Conservation (phyloP, 371 early-diverging fungal genomes). For the Mortierella sp. region DNA sequence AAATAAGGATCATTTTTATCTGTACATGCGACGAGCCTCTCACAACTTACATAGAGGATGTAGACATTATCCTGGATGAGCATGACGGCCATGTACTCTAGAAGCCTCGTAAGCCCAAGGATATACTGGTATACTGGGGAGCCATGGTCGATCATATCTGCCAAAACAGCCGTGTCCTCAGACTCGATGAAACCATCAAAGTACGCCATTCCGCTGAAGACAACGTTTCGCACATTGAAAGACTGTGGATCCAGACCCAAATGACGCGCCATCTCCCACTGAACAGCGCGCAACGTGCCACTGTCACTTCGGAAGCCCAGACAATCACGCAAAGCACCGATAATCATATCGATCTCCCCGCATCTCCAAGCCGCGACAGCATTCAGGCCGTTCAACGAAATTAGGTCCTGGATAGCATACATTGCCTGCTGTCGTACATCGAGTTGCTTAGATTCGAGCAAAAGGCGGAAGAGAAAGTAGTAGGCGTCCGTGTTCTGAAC, state of each 20-base stretch:
- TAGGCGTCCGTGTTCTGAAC: slow-evolving; percentile 53
- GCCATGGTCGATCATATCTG: slow-evolving; percentile 47
- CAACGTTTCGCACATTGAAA: slow-evolving; percentile 11
- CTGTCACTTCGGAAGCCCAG: slow-evolving; percentile 8
- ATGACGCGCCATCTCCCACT: slow-evolving; percentile 26
- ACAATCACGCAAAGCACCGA: slow-evolving; percentile 26
- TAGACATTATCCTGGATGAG: slow-evolving; percentile 53
- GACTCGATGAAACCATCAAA: slow-evolving; percentile 48
- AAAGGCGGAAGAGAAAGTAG: slow-evolving; percentile 50
- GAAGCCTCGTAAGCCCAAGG: slow-evolving; percentile 40
- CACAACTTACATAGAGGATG: slow-evolving; percentile 45
- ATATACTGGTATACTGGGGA: slow-evolving; percentile 54
- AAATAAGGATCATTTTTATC: background rate
- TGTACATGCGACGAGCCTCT: background rate
- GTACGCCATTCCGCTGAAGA: slow-evolving; percentile 20
- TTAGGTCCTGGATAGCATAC: slow-evolving; percentile 53
- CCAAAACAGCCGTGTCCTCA: slow-evolving; percentile 47
- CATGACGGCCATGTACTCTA: slow-evolving; percentile 56
- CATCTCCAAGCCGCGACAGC: slow-evolving; percentile 56
- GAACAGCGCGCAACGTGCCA: slow-evolving; percentile 24
- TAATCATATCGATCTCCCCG: slow-evolving; percentile 50
- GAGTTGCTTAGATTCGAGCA: slow-evolving; percentile 48
- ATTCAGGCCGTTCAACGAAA: slow-evolving; percentile 49
- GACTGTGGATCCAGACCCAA: slow-evolving; percentile 28
- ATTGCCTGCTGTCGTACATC: slow-evolving; percentile 55